Evolutionary conservation across 176 grass and related monocot genomes (phyloP).

Genomic region (Tuctoria greenei): DNA sequence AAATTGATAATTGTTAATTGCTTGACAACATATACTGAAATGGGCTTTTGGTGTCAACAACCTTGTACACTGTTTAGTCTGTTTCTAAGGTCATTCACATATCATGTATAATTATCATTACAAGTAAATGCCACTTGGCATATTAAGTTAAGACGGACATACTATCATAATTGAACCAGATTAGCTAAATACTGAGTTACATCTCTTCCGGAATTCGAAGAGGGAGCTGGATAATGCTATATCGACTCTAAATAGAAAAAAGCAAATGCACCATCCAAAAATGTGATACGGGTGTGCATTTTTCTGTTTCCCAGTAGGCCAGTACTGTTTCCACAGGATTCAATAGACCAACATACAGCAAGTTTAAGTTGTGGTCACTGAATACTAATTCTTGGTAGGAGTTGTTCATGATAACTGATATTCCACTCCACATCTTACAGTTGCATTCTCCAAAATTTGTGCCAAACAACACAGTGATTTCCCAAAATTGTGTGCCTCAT

Average conservation of each 20-base stretch:
- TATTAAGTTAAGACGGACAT: constrained; percentile 3
- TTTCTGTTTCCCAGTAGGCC: not conserved
- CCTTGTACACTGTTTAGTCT: no score
- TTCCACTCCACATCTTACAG: not conserved
- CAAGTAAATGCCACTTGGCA: constrained; percentile 6
- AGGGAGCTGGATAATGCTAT: constrained; percentile 11
- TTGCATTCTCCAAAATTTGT: not conserved
- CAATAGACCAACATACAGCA: not conserved
- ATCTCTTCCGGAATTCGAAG: not conserved
- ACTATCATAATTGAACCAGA: not conserved
- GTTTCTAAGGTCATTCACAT: not conserved
- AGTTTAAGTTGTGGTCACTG: not conserved
- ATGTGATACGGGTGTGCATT: not conserved
- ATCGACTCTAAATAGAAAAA: not conserved
- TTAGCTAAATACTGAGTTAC: not conserved
- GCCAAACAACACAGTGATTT: constrained; percentile 4
- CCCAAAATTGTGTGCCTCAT: not conserved
- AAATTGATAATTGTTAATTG: no score
- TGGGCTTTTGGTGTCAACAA: not conserved
- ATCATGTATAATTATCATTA: not conserved
- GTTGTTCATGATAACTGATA: constrained; percentile 9
- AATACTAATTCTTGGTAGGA: not conserved
- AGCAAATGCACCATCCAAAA: not conserved
- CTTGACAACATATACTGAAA: constrained; percentile 1
- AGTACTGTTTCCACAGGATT: not conserved